Evolutionary conservation across 805 yeast species (phyloP), one percentile per base, ranked within the genome.

Genomic region (Cyberlindnera samutprakarnensis): DNA sequence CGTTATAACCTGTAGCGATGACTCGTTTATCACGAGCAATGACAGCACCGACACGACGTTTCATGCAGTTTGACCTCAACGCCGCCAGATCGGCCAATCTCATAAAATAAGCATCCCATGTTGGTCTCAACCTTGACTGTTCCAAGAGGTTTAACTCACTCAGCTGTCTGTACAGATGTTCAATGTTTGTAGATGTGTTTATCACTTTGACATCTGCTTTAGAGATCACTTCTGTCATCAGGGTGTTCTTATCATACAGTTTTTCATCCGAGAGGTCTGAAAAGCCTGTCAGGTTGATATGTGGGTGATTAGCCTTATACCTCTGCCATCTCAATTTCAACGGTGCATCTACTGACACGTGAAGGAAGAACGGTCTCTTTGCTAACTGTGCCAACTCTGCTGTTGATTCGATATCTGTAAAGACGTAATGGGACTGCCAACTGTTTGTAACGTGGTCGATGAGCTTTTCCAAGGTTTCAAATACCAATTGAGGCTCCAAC

Each of bases 51-150:
- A 92, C 99, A 32, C 95, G 68, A 37, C 99, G 64, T 56, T 92
- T 92, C 97, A 92, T 92, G 62, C 99, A 92, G 46, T 92, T 92
- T 18, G 94, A 79, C 43, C 99, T 65, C 28, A 78, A 63, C 0
- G 98, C 95, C 0, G 98, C 98, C 48, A 92, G 66, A 43, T 85
- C 87, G 0, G 98, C 96, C 37, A 92, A 59, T 26, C 77, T 66
- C 98, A 92, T 92, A 57, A 92, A 92, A 54, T 92, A 92, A 2
- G 90, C 72, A 54, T 92, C 98, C 99, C 99, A 92, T 4, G 78
- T 72, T 2, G 99, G 99, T 35, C 99, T 62, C 21, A 85, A 62
- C 22, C 95, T 61, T 14, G 73, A 60, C 14, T 62, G 54, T 31
- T 85, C 78, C 37, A 54, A 36, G 8, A 77, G 42, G 36, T 73